Evolutionary conservation across 1,284 basidiomycete genomes (phyloP).

Genomic region (Pholiota adiposa): DNA sequence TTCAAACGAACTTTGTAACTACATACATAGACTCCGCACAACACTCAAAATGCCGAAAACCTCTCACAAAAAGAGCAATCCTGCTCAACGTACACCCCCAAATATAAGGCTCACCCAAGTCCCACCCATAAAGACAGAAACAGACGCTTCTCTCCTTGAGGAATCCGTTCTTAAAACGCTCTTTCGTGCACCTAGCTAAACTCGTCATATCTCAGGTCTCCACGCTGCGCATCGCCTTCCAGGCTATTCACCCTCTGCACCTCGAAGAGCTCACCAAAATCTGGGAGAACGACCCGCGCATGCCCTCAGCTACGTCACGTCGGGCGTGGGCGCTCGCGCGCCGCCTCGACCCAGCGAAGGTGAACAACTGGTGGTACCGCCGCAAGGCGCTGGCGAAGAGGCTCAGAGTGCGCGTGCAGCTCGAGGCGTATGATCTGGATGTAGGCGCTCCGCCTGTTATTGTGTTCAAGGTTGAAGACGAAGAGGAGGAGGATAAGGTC

Average conservation of each 20-base stretch:
- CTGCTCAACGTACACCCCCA: too few relatives aligned
- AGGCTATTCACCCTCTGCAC: neutral
- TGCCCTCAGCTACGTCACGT: neutral
- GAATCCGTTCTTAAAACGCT: neutral
- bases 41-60: neutral
- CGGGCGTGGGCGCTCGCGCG: constrained; percentile 11
- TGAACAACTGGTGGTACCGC: constrained; percentile 39
- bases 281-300: neutral
- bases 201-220: neutral
- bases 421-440: constrained; percentile 37
- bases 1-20: neutral
- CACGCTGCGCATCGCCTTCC: neutral
- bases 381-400: constrained; percentile 30
- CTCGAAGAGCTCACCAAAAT: neutral
- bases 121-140: neutral
- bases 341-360: constrained; percentile 32
- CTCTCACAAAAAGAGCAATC: neutral
- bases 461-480: constrained; percentile 3
- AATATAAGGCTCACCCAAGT: neutral
- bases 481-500: neutral
- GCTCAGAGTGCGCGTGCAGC: constrained; percentile 28
- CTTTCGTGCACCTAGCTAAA: neutral
- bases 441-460: constrained; percentile 35
- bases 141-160: neutral
- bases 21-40: neutral